A percentile compares a stretch with the other conserved stretches of the same genome.
Evolutionary conservation across 352 stramenopile species (phyloP).

Genomic region (Lagenidium giganteum): DNA sequence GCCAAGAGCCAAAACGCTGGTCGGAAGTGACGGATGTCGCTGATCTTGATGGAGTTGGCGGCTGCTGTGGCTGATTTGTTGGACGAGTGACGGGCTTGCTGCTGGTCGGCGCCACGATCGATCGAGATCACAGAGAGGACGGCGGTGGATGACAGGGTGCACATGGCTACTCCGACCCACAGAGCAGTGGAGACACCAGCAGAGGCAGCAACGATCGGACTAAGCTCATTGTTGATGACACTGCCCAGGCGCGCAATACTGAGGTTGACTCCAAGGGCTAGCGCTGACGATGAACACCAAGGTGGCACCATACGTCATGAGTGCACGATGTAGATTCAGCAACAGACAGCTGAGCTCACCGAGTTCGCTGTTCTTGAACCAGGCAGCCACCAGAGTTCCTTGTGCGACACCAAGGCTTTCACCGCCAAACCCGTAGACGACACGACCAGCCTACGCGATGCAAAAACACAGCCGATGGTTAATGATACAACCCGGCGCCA

Average conservation of each 20-base stretch:
- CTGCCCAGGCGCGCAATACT: slow-evolving; percentile 86
- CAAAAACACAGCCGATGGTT: too few relatives aligned
- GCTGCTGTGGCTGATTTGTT: slow-evolving; percentile 15
- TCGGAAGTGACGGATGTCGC: slow-evolving; percentile 73
- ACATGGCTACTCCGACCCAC: slow-evolving; percentile 86
- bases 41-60: slow-evolving; percentile 56
- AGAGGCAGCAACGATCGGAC: slow-evolving; percentile 65
- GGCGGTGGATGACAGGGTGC: slow-evolving; percentile 53
- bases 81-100: background rate
- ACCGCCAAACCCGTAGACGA: slow-evolving; percentile 91
- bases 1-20: slow-evolving; percentile 87
- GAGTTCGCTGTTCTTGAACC: slow-evolving; percentile 92
- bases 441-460: slow-evolving; percentile 67
- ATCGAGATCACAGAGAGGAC: slow-evolving; percentile 78
- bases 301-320: background rate
- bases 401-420: slow-evolving; percentile 90
- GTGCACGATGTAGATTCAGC: too few relatives aligned
- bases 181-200: slow-evolving; percentile 69
- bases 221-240: slow-evolving; percentile 92
- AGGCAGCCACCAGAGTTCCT: slow-evolving; percentile 86
- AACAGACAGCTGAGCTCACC: too few relatives aligned
- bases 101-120: slow-evolving; percentile 56
- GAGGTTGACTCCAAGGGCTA: slow-evolving; percentile 91
- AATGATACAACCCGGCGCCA: too few relatives aligned
- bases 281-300: too few relatives aligned